A percentile compares a stretch with the other conserved stretches of the same genome.
Conservation (phyloP, 805 yeast genomes). For the Ogataea henricii region DNA sequence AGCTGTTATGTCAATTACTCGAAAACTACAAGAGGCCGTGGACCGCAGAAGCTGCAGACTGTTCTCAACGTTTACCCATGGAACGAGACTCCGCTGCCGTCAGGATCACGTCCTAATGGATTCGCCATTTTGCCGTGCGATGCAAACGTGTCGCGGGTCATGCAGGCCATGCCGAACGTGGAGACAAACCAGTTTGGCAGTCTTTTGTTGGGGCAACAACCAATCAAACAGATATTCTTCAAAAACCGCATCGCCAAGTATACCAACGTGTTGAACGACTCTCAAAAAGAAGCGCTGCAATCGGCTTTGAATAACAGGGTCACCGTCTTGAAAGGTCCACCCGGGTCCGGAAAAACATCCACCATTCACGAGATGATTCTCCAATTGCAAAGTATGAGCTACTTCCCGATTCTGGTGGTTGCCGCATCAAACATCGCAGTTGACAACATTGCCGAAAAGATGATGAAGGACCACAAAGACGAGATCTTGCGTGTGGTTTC, state of each 20-base stretch:
- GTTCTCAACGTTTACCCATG: slow-evolving; percentile 57
- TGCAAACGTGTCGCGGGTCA: slow-evolving; percentile 61
- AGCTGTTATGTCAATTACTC: slow-evolving; percentile 51
- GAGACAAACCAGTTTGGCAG: slow-evolving; percentile 51
- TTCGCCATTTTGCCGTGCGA: slow-evolving; percentile 58
- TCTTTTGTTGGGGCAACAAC: slow-evolving; percentile 32
- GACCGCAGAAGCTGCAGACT: slow-evolving; percentile 34
- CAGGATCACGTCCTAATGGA: slow-evolving; percentile 30
- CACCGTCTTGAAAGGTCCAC: slow-evolving; percentile 72
- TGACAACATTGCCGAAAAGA: slow-evolving; percentile 73
- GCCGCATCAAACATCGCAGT: slow-evolving; percentile 79
- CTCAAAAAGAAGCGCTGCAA: slow-evolving; percentile 74
- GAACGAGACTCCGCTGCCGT: slow-evolving; percentile 43
- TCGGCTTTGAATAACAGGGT: slow-evolving; percentile 65
- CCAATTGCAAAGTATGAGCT: slow-evolving; percentile 65
- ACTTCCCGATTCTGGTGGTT: slow-evolving; percentile 67
- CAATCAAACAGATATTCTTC: slow-evolving; percentile 45
- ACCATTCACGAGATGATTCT: slow-evolving; percentile 80
- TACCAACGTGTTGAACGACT: slow-evolving; percentile 59
- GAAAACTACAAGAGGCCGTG: slow-evolving; percentile 15
- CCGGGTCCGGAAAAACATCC: slow-evolving; percentile 82
- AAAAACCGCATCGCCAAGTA: slow-evolving; percentile 52
- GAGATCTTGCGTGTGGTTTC: slow-evolving; percentile 62
- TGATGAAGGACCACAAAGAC: slow-evolving; percentile 50
- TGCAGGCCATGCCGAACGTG: slow-evolving; percentile 65